Evolutionary conservation across 306 rosid species (phyloP).

Genomic region (Parietaria judaica): DNA sequence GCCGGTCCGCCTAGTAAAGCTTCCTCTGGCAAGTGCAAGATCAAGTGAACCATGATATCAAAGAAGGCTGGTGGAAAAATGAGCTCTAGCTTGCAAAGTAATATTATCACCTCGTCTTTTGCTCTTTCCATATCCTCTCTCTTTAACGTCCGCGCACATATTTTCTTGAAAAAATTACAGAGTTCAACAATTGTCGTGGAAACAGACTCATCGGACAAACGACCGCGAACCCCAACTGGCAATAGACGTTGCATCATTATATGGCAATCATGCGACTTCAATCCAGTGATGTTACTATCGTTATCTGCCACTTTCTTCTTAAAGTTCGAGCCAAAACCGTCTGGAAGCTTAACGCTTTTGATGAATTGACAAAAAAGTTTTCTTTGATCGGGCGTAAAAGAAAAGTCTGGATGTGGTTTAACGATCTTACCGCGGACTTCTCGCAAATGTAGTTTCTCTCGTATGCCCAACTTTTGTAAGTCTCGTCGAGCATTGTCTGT

Average conservation of each 20-base stretch:
- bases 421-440: background rate
- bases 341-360: background rate
- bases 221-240: background rate
- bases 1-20: background rate
- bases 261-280: no score
- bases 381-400: background rate
- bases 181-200: background rate
- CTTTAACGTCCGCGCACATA: constrained; percentile 1
- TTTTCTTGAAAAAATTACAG: background rate
- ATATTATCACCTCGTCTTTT: background rate
- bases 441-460: background rate
- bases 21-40: background rate
- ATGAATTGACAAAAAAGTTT: background rate
- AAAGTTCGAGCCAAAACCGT: no score
- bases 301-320: no score
- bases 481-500: background rate
- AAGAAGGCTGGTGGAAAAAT: background rate
- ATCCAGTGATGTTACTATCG: no score
- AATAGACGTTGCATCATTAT: background rate
- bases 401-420: background rate
- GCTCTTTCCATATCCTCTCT: background rate
- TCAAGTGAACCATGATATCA: background rate
- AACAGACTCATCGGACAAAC: no score
- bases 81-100: background rate
- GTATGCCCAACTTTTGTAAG: background rate